These are phyloP conservation scores for Fragilaria crotonensis DNA, from an alignment of 108 stramenopile genomes.

Conservation along the genomic window DNA sequence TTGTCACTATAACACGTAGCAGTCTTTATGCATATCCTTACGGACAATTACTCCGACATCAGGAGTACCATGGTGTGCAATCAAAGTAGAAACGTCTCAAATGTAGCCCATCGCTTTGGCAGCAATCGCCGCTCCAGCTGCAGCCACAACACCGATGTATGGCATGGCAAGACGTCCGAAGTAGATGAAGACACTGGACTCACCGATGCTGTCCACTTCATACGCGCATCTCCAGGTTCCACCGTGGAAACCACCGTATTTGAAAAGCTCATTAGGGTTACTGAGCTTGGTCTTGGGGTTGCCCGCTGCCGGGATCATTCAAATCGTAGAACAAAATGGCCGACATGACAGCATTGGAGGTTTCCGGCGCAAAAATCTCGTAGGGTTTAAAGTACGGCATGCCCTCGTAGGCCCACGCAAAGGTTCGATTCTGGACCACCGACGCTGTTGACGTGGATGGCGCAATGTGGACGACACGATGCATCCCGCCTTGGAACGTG, in stretches of 20 bases:
- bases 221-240: conserved; percentile 95
- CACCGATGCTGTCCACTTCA: conserved; percentile 92
- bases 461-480: conserved; percentile 92
- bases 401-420: conserved; percentile 98
- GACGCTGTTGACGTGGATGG: conserved; percentile 94
- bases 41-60: no score
- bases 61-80: no score
- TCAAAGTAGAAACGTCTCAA: conserved; percentile 12
- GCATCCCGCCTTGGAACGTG: conserved; percentile 80
- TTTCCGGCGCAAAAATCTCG: conserved; percentile 96
- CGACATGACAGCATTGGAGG: conserved; percentile 95
- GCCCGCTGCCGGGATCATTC: conserved; percentile 63
- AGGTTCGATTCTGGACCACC: conserved; percentile 89
- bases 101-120: conserved; percentile 34
- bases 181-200: conserved; percentile 89
- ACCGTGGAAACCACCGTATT: conserved; percentile 91
- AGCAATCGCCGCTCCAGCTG: conserved; percentile 42
- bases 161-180: conserved; percentile 67
- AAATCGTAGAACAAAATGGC: conserved; percentile 91
- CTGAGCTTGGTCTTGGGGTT: conserved; percentile 69
- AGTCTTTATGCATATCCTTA: no score
- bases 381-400: conserved; percentile 95
- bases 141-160: conserved; percentile 43
- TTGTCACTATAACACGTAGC: no score
- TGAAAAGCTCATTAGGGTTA: conserved; percentile 94